Conservation (phyloP, 257 asterid species). For the Rauvolfia tetraphylla region DNA sequence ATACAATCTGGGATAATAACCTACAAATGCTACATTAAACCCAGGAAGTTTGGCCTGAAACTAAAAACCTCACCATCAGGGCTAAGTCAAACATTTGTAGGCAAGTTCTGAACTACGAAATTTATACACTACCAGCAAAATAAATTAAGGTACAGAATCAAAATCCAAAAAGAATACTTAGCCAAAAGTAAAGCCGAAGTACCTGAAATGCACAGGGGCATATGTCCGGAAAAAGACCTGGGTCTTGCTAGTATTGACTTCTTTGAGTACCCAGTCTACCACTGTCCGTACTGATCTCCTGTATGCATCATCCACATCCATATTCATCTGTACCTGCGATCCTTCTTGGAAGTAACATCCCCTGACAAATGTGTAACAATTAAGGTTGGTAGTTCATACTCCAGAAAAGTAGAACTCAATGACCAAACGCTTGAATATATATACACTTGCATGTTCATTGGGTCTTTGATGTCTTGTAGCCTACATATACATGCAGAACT, state of each 20-base stretch:
- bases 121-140: not conserved
- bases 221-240: constrained; percentile 82
- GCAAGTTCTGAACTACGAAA: not conserved
- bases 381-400: not conserved
- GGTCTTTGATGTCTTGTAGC: not conserved
- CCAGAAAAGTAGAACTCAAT: not conserved
- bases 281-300: constrained; percentile 62
- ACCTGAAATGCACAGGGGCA: constrained; percentile 95
- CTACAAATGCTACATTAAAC: not conserved
- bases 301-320: constrained; percentile 66
- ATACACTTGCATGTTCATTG: no score
- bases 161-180: not conserved
- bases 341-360: constrained; percentile 97
- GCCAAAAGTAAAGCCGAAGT: not conserved
- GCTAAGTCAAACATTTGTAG: not conserved
- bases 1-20: not conserved
- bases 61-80: not conserved
- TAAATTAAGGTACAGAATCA: not conserved
- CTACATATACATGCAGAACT: not conserved
- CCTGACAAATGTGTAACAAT: constrained; percentile 36
- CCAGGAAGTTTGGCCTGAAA: not conserved
- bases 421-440: not conserved
- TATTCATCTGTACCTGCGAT: constrained; percentile 55
- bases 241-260: constrained; percentile 56
- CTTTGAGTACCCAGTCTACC: constrained; percentile 50